Evolutionary conservation across 208 protist genomes (phyloP), one percentile per base, ranked within the genome.

Genomic region (Crithidia thermophila): DNA sequence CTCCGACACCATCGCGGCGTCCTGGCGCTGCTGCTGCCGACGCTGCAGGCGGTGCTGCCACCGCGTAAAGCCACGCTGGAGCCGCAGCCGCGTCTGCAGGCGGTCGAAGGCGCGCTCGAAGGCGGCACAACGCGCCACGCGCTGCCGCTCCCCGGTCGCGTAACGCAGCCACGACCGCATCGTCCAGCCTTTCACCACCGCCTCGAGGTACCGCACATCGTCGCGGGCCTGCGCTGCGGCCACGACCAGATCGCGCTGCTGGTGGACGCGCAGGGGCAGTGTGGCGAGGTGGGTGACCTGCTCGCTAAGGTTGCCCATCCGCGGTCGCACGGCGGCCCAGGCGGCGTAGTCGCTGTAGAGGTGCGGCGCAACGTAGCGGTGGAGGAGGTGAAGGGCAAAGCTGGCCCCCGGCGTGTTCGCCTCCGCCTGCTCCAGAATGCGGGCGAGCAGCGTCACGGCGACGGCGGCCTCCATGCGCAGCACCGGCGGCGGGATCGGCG

Each of bases 361-460:
- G 75, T 94, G 87, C 8, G 91, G 91, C 10, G 94, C 50, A 10
- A 96, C 58, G 70, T 89, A 90, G 45, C 79, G 75, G 20, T 61
- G 67, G 30, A 85, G 82, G 21, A 94, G 75, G 14, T 88, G 81
- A 11, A 85, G 28, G 14, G 87, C 91, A 63, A 87, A 91, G 16
- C 47, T 27, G 58, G 90, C 84, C 21, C 78, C 72, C 4, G 91
- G 85, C 11, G 89, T 63, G 42, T 72, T 49, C 8, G 43, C 13
- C 36, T 65, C 75, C 49, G 77, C 76, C 59, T 94, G 86, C 59
- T 86, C 79, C 23, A 96, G 74, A 13, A 94, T 82, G 40, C 77
- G 79, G 72, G 81, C 85, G n/a, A 96, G 73, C 27, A 96, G 59
- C 34, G 82, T 70, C 8, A 75, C 86, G 50, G 65, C 67, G 36